Evolutionary conservation across 148 eudicot genomes (phyloP), one percentile per base, ranked within the genome.

Genomic region (Tetragonia tetragonoides): DNA sequence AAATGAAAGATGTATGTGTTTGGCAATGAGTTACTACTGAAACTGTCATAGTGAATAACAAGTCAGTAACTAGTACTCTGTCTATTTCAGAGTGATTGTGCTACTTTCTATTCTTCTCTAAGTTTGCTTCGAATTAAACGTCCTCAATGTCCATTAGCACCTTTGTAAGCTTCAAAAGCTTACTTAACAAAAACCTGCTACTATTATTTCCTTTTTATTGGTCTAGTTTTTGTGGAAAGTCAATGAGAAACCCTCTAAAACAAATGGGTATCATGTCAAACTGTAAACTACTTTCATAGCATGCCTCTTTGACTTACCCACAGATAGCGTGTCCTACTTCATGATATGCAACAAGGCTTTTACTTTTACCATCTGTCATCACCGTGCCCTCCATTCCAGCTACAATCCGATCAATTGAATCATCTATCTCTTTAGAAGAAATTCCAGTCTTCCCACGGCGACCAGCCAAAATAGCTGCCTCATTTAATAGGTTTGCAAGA

Each of bases 301-400:
- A 67, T 34, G 74, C 46, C 56, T 42, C 39, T 34, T 59, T 42
- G 40, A 86, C 93, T 87, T 87, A 96, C 99, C 99, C 99, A 78
- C 99, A 96, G 70, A 96, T 85, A 75, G 99, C 99, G 82, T 96
- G 99, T n/a, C 99, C 99, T 3, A 96, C 99, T 87, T 96, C 99
- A 72, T 96, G 99, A 80, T 96, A 96, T 23, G 98, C 99, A 65
- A 96, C 99, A 65, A 96, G 92, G 83, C 99, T 96, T 85, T 96
- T 96, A 89, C 97, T 91, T 90, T 96, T 96, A 51, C 97, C 95
- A 84, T 96, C 99, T 12, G 97, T 93, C 98, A 96, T 93, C 38
- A 96, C 92, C 1, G 99, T 93, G 79, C 98, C 98, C 76, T 96
- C 99, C 98, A 93, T 93, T 81, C 99, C 99, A 80, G 99, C 99